Base-by-base conservation (phyloP, 208 protist genomes). In the Leptomonas pyrrhocoris region DNA sequence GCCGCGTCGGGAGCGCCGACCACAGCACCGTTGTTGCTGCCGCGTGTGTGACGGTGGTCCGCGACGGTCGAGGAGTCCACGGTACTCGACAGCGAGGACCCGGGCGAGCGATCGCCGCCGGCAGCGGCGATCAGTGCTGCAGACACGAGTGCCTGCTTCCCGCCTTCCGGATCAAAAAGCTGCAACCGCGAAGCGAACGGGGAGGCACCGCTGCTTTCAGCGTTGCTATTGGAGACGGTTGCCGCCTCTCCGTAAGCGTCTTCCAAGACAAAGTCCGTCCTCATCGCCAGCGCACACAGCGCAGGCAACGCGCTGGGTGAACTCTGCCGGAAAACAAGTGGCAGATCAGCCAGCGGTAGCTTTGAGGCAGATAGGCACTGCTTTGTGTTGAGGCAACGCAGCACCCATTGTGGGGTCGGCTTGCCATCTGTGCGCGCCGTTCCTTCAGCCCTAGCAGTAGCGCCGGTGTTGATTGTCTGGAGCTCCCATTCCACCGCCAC, bases 251-350 rank as follows among this genome's bases (percentile, higher is more conserved):
- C 11, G 5, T 45, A 2, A 13, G 2, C 11, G 31, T 57, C 46
- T 11, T 16, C 30, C 4, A 77, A 23, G 2, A 16, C 7, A 34
- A 68, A 71, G 23, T 58, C 30, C 15, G 30, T 49, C 60, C 59
- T 27, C 38, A 76, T 53, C 7, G 76, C 69, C 15, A 67, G 40
- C 40, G 30, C 49, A 21, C 64, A 84, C 34, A 80, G 19, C 31
- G 18, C 30, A 12, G 65, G 23, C 25, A 84, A 46, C 25, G 59
- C 74, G 7, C 23, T 34, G 2, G 64, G 18, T 0, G 74, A 73
- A 46, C 57, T 73, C 64, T 84, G 79, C 11, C 58, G 66, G 45
- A 84, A 84, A 11, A 73, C 53, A 13, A 84, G 50, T n/a, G 79
- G 79, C 40, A 84, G 69, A 16, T 72, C 38, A 5, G 42, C 38